Evolutionary conservation across 2,329 filamentous ascomycete genomes (phyloP).

Genomic region (Zymoseptoria tritici): DNA sequence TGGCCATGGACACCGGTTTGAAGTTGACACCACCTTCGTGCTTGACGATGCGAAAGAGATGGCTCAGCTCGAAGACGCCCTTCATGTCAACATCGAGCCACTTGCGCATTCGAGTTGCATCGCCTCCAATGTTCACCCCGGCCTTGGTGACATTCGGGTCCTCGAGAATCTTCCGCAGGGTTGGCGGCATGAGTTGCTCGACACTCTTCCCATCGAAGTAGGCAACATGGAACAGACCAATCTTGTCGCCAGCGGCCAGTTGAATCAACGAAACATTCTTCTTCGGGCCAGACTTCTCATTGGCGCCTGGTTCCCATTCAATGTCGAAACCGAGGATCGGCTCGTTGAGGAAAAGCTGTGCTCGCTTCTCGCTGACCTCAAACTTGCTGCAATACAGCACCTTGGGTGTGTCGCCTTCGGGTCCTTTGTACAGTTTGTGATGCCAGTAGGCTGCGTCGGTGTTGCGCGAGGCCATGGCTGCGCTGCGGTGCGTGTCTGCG

Average conservation of each 20-base stretch:
- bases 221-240: constrained; percentile 77
- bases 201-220: constrained; percentile 37
- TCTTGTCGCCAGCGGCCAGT: constrained; percentile 65
- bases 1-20: constrained; percentile 56
- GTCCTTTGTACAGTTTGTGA: constrained; percentile 58
- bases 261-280: constrained; percentile 76
- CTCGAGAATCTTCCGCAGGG: constrained; percentile 65
- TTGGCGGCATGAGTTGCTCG: constrained; percentile 59
- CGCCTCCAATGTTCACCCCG: constrained; percentile 68
- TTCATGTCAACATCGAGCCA: constrained; percentile 56
- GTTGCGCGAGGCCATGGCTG: constrained; percentile 23
- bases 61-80: constrained; percentile 73
- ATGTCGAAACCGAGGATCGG: constrained; percentile 79
- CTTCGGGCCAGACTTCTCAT: constrained; percentile 36
- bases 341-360: constrained; percentile 59
- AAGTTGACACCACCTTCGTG: constrained; percentile 57
- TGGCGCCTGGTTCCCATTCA: constrained; percentile 62
- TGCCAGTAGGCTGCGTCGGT: constrained; percentile 48
- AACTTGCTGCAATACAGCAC: constrained; percentile 72
- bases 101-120: constrained; percentile 56
- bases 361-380: constrained; percentile 58
- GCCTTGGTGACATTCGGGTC: constrained; percentile 61
- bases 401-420: constrained; percentile 58
- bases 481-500: constrained; percentile 19
- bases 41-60: constrained; percentile 71